A percentile compares a stretch with the other conserved stretches of the same genome.
These are phyloP conservation scores for Alisma plantagoaquatica DNA, from an alignment of 106 monocot genomes.

Conservation along the genomic window DNA sequence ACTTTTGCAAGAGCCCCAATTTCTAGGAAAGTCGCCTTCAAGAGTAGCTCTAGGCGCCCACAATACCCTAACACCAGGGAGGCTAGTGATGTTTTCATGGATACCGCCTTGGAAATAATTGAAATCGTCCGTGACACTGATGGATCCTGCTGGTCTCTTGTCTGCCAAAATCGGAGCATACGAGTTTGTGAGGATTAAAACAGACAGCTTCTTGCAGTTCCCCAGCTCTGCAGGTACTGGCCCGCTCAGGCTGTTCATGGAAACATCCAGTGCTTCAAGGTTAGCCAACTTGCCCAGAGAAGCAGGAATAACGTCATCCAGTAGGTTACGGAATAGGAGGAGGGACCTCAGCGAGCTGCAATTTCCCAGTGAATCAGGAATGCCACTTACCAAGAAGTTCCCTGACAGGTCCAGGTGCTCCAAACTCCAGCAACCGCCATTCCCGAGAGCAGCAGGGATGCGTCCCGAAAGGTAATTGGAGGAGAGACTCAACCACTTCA, in stretches of 20 bases:
- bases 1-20: conserved; percentile 65
- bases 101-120: conserved; percentile 72
- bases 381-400: conserved; percentile 30
- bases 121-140: conserved; percentile 33
- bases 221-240: conserved; percentile 67
- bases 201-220: conserved; percentile 47
- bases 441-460: conserved; percentile 29
- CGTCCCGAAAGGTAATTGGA: conserved; percentile 28
- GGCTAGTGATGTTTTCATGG: conserved; percentile 39
- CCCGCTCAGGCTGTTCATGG: conserved; percentile 68
- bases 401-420: conserved; percentile 42
- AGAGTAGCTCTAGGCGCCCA: conserved; percentile 68
- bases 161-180: conserved; percentile 30
- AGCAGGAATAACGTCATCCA: conserved; percentile 44
- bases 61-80: conserved; percentile 61
- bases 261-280: conserved; percentile 61
- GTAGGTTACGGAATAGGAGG: conserved; percentile 45
- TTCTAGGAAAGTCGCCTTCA: conserved; percentile 58
- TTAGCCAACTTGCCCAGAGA: conserved; percentile 39
- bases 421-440: conserved; percentile 27
- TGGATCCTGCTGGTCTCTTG: conserved; percentile 6
- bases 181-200: conserved; percentile 47
- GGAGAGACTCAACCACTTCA: conserved; percentile 27
- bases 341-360: conserved; percentile 42
- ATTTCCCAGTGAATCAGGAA: conserved; percentile 50